phyloP scores from a whole-genome alignment of 192 early-diverging fungal genomes.

The Endogone sp. region DNA sequence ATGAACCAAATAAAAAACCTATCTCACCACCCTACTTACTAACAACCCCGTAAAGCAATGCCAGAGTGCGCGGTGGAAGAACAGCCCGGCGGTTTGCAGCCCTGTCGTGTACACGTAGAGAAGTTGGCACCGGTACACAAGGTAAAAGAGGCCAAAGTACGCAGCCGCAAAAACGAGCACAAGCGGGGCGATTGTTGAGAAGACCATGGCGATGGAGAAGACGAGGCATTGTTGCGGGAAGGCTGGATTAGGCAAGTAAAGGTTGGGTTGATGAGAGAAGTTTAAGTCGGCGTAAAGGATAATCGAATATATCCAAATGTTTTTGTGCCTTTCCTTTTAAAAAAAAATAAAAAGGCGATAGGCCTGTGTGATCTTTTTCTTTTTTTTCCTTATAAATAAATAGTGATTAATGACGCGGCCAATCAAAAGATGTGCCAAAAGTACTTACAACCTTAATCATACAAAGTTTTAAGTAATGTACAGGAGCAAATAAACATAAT shows the following conservation, averaged over 20 bases:
- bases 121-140: conserved; percentile 75
- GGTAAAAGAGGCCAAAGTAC: conserved; percentile 68
- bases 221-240: conserved; percentile 48
- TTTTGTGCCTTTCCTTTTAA: neutral
- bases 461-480: too few relatives aligned
- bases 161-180: conserved; percentile 61
- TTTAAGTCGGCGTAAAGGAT: neutral
- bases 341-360: conserved; percentile 27
- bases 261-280: neutral
- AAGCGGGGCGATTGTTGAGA: conserved; percentile 70
- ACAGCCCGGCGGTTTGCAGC: conserved; percentile 49
- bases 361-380: conserved; percentile 65
- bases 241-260: neutral
- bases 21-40: neutral
- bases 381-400: too few relatives aligned
- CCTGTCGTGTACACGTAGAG: conserved; percentile 60
- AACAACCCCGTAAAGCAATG: conserved; percentile 47
- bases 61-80: conserved; percentile 50
- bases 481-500: too few relatives aligned
- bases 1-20: too few relatives aligned
- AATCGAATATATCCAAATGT: neutral
- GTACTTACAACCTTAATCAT: too few relatives aligned
- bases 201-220: conserved; percentile 60
- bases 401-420: too few relatives aligned
- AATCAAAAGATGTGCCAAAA: too few relatives aligned